These are phyloP conservation scores for Cyclospora cayetanensis DNA, from an alignment of 169 alveolate genomes.

Conservation along the genomic window DNA sequence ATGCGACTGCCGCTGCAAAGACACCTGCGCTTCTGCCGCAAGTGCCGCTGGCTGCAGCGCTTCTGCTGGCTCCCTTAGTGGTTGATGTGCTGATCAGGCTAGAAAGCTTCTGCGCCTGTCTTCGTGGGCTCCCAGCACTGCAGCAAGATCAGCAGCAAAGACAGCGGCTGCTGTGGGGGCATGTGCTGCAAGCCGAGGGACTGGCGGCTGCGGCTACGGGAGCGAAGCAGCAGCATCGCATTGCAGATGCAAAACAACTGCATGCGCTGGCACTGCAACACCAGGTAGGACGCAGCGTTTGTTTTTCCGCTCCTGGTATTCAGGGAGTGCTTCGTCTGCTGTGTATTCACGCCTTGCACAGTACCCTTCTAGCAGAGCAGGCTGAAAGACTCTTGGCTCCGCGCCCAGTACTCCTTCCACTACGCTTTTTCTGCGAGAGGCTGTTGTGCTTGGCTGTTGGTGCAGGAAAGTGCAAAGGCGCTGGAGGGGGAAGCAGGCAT, in stretches of 20 bases:
- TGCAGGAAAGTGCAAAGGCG: background rate
- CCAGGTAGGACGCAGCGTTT: background rate
- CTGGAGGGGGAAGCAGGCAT: background rate
- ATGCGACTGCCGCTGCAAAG: background rate
- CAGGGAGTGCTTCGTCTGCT: no score
- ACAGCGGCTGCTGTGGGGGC: background rate
- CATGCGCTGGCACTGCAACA: background rate
- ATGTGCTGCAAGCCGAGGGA: no score
- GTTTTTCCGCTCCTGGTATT: background rate
- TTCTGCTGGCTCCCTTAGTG: background rate
- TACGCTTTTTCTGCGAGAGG: no score
- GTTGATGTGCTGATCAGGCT: background rate
- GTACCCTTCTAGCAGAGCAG: no score
- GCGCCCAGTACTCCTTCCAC: no score
- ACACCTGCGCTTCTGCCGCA: background rate
- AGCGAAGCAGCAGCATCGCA: background rate
- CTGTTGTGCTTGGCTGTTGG: no score
- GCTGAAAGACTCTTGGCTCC: no score
- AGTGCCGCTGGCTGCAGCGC: background rate
- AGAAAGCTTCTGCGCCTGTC: background rate
- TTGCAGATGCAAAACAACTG: background rate
- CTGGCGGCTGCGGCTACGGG: no score
- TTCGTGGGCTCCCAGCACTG: background rate
- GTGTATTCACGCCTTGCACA: no score
- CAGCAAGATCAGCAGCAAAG: background rate